Base-by-base conservation (phyloP, 768 basidiomycete genomes). In the Daedalea quercina region DNA sequence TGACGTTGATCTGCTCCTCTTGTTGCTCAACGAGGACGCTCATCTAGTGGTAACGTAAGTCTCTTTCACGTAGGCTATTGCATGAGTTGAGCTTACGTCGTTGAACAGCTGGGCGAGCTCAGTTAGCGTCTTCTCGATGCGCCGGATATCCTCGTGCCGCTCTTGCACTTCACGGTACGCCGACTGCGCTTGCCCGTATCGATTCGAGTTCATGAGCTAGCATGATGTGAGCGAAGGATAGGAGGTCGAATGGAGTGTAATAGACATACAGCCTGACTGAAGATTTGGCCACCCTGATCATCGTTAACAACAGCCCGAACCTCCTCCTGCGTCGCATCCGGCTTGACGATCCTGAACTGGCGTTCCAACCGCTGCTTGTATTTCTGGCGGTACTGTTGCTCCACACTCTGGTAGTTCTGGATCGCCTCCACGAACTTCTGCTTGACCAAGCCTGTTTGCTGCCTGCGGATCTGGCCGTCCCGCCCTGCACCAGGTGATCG, bases 141-240 rank as follows among this genome's bases (percentile, higher is more conserved):
- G 87, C 70, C 92, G 85, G 69, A 99, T 90, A 61, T 99, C 94
- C 67, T 88, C 89, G 64, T 98, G 94, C 55, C 95, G 86, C 62
- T 87, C 90, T 72, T 98, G 95, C n/a, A 97, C 95, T 66, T 99
- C 95, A 48, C 85, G 82, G 69, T 94, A 96, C 3, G 94, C 94
- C 9, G 87, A 87, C 50, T 87, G 78, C 44, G 94, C 91, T 64
- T 88, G 86, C 49, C 87, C 93, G 61, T 87, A 90, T n/a, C 90
- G 87, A 69, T 87, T 90, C 44, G 91, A 90, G 71, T 81, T 90
- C 75, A 94, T 77, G 57, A 96, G 76, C 90, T 94, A 59, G 19
- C 7, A 50, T 43, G 20, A 57, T 9, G 19, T 8, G 6, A 41
- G 33, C 37, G 26, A 4, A 12, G 28, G 46, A n/a, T 19, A 31